Conservation (phyloP, 78 protist genomes). For the Cavenderia fasciculata region DNA sequence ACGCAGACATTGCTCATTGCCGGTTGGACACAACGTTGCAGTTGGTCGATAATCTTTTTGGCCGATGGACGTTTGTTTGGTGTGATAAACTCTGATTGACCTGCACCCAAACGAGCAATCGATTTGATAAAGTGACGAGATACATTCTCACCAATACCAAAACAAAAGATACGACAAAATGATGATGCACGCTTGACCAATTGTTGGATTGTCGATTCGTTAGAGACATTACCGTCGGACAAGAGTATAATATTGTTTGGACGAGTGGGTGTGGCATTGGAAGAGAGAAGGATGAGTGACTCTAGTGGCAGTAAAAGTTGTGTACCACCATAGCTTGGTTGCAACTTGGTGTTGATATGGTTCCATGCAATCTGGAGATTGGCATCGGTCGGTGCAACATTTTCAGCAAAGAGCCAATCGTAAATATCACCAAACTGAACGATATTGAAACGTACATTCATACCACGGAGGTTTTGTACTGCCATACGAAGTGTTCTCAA, state of each 20-base stretch:
- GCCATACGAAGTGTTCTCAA: conserved; percentile 30
- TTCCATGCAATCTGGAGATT: conserved; percentile 59
- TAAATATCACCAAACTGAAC: conserved; percentile 76
- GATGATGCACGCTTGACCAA: conserved; percentile 23
- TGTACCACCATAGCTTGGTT: conserved; percentile 77
- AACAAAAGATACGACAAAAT: conserved; percentile 29
- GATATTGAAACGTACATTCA: conserved; percentile 65
- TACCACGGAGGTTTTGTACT: conserved; percentile 25
- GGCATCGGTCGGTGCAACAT: conserved; percentile 11
- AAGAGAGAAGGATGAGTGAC: conserved; percentile 10
- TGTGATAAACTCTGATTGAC: conserved; percentile 55
- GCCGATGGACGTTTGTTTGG: conserved; percentile 62
- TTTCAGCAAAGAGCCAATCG: conserved; percentile 59
- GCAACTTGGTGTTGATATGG: conserved; percentile 37
- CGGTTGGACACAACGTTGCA: conserved; percentile 47
- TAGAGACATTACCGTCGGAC: conserved; percentile 77
- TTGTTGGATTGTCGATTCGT: conserved; percentile 4
- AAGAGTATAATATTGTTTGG: conserved; percentile 45
- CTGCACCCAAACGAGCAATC: conserved; percentile 50
- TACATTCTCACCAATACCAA: conserved; percentile 61
- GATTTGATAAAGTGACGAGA: conserved; percentile 53
- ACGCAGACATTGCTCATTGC: conserved; percentile 60
- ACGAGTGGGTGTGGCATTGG: not conserved
- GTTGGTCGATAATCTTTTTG: conserved; percentile 38
- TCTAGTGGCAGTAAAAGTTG: conserved; percentile 50